Evolutionary conservation across 768 basidiomycete species (phyloP), one percentile per base, ranked within the genome.

Genomic region (Auricularia cornea): DNA sequence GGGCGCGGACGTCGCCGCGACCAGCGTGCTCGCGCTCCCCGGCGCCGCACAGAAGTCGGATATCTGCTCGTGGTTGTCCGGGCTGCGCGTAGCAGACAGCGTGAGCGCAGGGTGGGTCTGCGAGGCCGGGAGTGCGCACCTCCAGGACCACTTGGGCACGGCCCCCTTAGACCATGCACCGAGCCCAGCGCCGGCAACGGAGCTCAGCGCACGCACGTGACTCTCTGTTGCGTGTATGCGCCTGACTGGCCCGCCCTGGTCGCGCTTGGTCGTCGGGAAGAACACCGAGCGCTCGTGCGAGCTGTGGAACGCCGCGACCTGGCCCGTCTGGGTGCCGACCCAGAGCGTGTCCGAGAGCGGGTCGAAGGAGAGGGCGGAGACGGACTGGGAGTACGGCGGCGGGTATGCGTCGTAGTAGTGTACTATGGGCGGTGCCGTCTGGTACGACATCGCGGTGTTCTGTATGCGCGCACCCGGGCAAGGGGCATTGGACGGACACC

Each of bases 331-430:
- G 10, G 83, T 80, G 32, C 94, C 95, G 57, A 88, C 79, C 94
- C 94, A 97, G 38, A 99, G 77, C 5, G 88, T 84, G 73, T 98
- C 94, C 0, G 92, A 91, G 26, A 90, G 87, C 8, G 93, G 89
- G 74, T 99, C 96, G 72, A 98, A 95, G 0, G 87, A 84, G 63
- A 97, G 79, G 0, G 92, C 84, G 28, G 90, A 87, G 59, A 90
- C 79, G 29, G 87, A 81, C 59, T 70, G n/a, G n/a, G n/a, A n/a
- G n/a, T n/a, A n/a, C n/a, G n/a, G n/a, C n/a, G n/a, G 68, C 23
- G 68, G 68, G 59, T 73, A 68, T 12, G 63, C 56, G 40, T 64
- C 40, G 41, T 44, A 44, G 33, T 67, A 64, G 60, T 61, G 64
- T 16, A 64, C 62, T 26, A 65, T 65, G 44, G 64, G 57, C 16